A percentile compares a stretch with the other conserved stretches of the same genome.
phyloP scores from a whole-genome alignment of 345 rosid genomes.

The Salix suchowensis region DNA sequence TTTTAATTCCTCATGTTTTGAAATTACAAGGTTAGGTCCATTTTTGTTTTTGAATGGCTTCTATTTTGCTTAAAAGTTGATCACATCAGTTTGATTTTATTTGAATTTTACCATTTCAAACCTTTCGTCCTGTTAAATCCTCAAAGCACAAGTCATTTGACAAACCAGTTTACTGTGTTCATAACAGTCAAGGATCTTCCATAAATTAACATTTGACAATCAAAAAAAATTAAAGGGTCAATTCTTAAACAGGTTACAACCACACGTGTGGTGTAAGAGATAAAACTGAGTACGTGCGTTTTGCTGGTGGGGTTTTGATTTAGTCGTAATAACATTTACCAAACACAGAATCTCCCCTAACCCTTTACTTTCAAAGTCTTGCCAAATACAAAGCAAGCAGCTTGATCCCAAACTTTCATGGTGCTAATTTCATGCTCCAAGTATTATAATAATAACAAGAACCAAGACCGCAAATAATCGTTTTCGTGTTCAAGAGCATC shows the following conservation, averaged over 20 bases:
- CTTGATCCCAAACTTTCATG: conserved; percentile 9
- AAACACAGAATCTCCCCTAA: conserved; percentile 10
- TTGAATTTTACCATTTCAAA: no score
- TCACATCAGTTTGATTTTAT: no score
- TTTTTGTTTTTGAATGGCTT: no score
- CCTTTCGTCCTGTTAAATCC: background rate
- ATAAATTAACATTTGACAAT: conserved; percentile 16
- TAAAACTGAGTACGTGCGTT: conserved; percentile 3
- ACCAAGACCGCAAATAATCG: background rate
- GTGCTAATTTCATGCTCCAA: conserved; percentile 5
- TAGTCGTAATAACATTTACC: conserved; percentile 20
- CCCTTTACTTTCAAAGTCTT: conserved; percentile 17
- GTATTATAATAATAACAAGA: background rate
- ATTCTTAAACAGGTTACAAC: conserved; percentile 18
- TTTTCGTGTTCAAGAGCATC: background rate
- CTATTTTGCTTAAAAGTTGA: no score
- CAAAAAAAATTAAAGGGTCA: conserved; percentile 7
- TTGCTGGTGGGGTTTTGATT: conserved; percentile 14
- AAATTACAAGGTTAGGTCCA: no score
- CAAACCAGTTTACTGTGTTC: background rate
- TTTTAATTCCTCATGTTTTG: no score
- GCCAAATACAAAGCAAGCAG: background rate
- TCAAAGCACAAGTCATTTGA: background rate
- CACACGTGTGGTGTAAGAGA: conserved; percentile 32
- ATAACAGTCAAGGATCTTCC: conserved; percentile 6